phyloP scores from a whole-genome alignment of 305 asterid genomes.

The Caryopteris hybrid region DNA sequence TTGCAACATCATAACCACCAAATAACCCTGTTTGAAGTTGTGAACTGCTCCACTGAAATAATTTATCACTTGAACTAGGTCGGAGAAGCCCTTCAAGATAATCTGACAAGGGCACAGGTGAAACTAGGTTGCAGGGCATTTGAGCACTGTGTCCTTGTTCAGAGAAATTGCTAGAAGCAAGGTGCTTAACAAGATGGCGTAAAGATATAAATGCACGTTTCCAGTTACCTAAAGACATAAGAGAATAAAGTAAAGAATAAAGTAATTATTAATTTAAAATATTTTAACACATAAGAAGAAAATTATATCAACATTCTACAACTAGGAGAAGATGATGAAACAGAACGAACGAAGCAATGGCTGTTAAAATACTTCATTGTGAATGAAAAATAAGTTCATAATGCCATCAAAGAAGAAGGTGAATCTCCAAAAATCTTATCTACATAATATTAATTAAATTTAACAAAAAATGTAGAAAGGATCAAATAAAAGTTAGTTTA shows the following conservation, averaged over 20 bases:
- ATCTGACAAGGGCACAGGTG: constrained; percentile 64
- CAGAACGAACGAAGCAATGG: background rate
- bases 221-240: constrained; percentile 70
- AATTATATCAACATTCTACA: background rate
- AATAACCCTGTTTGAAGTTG: constrained; percentile 42
- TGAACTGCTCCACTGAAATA: constrained; percentile 68
- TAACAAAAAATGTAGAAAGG: background rate
- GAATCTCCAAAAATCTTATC: background rate
- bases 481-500: background rate
- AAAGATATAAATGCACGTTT: constrained; percentile 75
- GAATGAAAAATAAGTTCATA: background rate
- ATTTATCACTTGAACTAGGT: constrained; percentile 45
- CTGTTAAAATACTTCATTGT: background rate
- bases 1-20: constrained; percentile 42
- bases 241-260: background rate
- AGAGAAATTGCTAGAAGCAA: constrained; percentile 37
- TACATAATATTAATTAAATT: background rate
- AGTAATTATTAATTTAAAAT: background rate
- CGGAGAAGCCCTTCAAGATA: constrained; percentile 70
- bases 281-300: background rate
- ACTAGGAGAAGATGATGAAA: constrained; percentile 2
- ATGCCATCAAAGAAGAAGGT: constrained; percentile 1
- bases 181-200: constrained; percentile 62
- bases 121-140: constrained; percentile 33
- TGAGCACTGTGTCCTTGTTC: constrained; percentile 29